Percentiles rank a stretch among this genome's conserved stretches.
These are phyloP conservation scores for Hypoxylon trugodes DNA, from an alignment of 495 filamentous ascomycete genomes.

Conservation along the genomic window DNA sequence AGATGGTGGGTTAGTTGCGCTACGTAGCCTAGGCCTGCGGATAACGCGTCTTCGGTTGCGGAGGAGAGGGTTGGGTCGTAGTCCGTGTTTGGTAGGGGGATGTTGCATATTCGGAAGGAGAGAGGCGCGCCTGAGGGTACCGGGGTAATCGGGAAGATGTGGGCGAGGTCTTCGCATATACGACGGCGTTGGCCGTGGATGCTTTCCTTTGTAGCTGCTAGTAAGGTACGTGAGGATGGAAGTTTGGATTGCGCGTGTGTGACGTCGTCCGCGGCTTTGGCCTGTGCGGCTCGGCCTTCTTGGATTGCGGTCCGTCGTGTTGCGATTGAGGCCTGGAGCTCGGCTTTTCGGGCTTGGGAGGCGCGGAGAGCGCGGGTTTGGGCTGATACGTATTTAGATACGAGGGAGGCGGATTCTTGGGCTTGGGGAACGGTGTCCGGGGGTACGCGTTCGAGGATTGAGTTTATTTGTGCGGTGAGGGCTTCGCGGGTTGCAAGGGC, in stretches of 20 bases:
- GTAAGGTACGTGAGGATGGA: conserved; percentile 58
- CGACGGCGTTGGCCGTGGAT: conserved; percentile 83
- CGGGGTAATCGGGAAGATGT: conserved; percentile 82
- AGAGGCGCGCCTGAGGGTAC: conserved; percentile 62
- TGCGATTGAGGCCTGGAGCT: conserved; percentile 71
- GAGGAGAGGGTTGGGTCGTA: conserved; percentile 62
- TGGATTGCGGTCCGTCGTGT: conserved; percentile 72
- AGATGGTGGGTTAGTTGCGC: conserved; percentile 79
- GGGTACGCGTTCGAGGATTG: conserved; percentile 64
- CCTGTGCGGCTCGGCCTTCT: conserved; percentile 66
- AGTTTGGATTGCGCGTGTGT: conserved; percentile 67
- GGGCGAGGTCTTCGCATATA: conserved; percentile 80
- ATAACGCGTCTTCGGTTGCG: conserved; percentile 70
- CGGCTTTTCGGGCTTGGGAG: conserved; percentile 63
- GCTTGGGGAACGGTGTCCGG: conserved; percentile 66
- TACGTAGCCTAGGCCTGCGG: conserved; percentile 84
- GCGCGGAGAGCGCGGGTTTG: conserved; percentile 72
- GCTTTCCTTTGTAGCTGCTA: conserved; percentile 65
- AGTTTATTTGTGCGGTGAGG: conserved; percentile 79
- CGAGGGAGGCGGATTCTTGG: conserved; percentile 67
- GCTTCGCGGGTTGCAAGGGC: conserved; percentile 79
- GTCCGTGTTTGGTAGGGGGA: conserved; percentile 79
- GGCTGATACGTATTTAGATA: conserved; percentile 65
- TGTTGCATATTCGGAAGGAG: conserved; percentile 77
- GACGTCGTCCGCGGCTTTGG: conserved; percentile 63